Evolutionary conservation across 768 basidiomycete genomes (phyloP).

Genomic region (Collybia nuda): DNA sequence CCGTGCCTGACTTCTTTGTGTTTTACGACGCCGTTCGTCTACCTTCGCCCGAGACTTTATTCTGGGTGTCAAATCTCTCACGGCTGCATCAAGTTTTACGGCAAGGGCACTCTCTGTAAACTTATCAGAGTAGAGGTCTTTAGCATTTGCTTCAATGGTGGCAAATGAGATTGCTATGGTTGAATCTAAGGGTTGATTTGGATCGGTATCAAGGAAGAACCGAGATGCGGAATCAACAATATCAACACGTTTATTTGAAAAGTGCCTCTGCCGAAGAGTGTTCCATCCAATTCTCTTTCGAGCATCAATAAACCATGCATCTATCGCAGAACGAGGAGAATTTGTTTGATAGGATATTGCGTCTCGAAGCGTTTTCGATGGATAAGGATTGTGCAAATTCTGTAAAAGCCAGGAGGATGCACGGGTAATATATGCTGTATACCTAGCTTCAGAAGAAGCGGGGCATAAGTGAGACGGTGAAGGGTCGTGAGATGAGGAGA

Average conservation of each 20-base stretch:
- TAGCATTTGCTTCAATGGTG: conserved; percentile 15
- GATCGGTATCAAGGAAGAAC: conserved; percentile 25
- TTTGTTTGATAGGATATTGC: conserved; percentile 24
- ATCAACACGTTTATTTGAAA: conserved; percentile 27
- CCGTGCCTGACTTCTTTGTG: too few species aligned
- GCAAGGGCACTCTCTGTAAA: conserved; percentile 9
- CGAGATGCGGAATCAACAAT: conserved; percentile 37
- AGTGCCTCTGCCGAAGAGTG: conserved; percentile 29
- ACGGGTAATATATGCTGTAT: too few species aligned
- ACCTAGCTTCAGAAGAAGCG: too few species aligned
- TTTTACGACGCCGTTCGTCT: too few species aligned
- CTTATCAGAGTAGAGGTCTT: conserved; percentile 18
- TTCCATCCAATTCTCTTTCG: conserved; percentile 59
- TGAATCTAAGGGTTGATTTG: conserved; percentile 13
- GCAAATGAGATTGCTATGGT: too few species aligned
- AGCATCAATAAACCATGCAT: conserved; percentile 46
- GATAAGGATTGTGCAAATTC: conserved; percentile 56
- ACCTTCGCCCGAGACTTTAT: conserved; percentile 11
- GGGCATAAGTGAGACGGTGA: too few species aligned
- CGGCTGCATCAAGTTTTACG: conserved; percentile 23
- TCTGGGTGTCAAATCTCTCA: conserved; percentile 25
- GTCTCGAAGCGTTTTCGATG: conserved; percentile 28
- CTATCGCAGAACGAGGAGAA: conserved; percentile 28
- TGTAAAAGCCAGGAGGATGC: conserved; percentile 47
- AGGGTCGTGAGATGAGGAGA: too few species aligned